These are phyloP conservation scores for Jaapia argillacea DNA, from an alignment of 768 basidiomycete species.

Conservation along the genomic window DNA sequence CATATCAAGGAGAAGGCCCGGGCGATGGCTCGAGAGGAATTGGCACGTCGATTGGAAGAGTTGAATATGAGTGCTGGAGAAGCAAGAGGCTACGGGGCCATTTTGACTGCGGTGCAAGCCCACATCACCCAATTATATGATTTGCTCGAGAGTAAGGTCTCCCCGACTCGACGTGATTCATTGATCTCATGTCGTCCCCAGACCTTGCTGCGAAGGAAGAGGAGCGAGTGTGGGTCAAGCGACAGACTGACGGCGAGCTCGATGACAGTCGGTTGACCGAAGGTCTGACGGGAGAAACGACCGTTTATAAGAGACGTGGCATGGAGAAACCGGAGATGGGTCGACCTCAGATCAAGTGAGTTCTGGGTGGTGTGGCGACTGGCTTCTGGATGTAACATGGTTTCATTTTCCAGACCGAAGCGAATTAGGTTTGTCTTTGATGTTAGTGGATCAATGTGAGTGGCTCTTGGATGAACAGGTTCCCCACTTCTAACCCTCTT, in stretches of 20 bases:
- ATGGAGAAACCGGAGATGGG: slow-evolving; percentile 64
- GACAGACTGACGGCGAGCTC: slow-evolving; percentile 62
- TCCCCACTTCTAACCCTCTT: not conserved
- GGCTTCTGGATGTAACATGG: slow-evolving; percentile 4
- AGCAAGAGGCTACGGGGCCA: slow-evolving; percentile 43
- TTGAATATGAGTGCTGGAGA: slow-evolving; percentile 48
- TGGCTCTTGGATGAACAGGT: not conserved
- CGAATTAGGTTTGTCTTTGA: slow-evolving; percentile 63
- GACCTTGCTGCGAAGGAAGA: slow-evolving; percentile 62
- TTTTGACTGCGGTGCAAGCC: slow-evolving; percentile 44
- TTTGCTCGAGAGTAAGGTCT: slow-evolving; percentile 46
- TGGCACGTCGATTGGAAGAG: slow-evolving; percentile 50
- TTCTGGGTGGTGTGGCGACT: not conserved
- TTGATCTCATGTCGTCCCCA: slow-evolving; percentile 12
- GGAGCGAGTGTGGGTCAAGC: slow-evolving; percentile 62
- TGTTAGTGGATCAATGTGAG: slow-evolving; percentile 58
- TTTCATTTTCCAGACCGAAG: slow-evolving; percentile 36
- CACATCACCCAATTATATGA: slow-evolving; percentile 52
- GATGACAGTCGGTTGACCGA: slow-evolving; percentile 59
- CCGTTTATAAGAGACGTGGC: slow-evolving; percentile 60
- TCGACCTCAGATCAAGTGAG: slow-evolving; percentile 56
- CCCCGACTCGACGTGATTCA: not conserved
- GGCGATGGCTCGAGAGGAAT: slow-evolving; percentile 56
- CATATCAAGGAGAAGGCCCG: slow-evolving; percentile 52
- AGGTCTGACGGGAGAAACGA: slow-evolving; percentile 57